These are phyloP conservation scores for Magnusiomyces ingens DNA, from an alignment of 1,139 yeast genomes.

Conservation along the genomic window DNA sequence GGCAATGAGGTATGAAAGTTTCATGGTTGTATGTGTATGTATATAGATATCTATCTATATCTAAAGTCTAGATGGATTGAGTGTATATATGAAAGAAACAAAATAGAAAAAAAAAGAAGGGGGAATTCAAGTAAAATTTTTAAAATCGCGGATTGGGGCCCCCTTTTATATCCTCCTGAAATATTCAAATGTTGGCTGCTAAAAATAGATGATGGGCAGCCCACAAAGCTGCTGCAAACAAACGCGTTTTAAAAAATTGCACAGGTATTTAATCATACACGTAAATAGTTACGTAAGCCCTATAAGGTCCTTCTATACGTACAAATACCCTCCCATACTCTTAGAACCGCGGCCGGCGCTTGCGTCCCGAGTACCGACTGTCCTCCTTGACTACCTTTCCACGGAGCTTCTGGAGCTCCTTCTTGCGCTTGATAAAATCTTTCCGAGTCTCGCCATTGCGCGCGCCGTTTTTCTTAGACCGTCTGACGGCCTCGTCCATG, in stretches of 20 bases:
- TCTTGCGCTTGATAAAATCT: constrained; percentile 82
- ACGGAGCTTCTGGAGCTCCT: constrained; percentile 85
- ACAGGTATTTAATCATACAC: not conserved
- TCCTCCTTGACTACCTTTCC: constrained; percentile 87
- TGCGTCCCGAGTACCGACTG: constrained; percentile 88
- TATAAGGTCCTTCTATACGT: too few relatives aligned
- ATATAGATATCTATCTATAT: not conserved
- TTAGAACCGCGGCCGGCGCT: constrained; percentile 78
- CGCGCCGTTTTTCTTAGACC: constrained; percentile 39
- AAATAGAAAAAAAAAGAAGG: not conserved
- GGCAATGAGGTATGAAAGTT: constrained; percentile 1
- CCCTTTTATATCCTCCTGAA: not conserved
- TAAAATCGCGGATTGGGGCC: not conserved
- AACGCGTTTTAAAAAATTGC: not conserved
- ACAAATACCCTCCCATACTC: not conserved
- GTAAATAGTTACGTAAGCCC: not conserved
- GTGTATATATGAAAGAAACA: not conserved
- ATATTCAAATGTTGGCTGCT: not conserved
- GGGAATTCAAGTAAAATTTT: not conserved
- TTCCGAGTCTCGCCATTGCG: constrained; percentile 57
- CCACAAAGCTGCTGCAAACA: not conserved
- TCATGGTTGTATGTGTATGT: not conserved
- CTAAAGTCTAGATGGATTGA: not conserved
- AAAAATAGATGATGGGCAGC: not conserved
- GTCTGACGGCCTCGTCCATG: constrained; percentile 56